A percentile compares a stretch with the other conserved stretches of the same genome.
phyloP scores from a whole-genome alignment of 1,139 yeast genomes.

The Citeromyces hawaiiensis region DNA sequence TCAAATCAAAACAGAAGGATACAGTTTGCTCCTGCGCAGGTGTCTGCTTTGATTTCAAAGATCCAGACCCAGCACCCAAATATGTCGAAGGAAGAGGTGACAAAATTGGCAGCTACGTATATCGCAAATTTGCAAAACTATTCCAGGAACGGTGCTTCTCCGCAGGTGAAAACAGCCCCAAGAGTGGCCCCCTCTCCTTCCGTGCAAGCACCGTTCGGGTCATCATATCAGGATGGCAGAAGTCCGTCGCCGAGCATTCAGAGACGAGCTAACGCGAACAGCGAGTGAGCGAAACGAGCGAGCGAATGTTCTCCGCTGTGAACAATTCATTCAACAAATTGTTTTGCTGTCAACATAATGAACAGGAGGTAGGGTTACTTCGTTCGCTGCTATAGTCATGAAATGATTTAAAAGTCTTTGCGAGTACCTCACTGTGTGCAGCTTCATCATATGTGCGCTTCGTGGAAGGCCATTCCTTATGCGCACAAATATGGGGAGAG shows the following conservation, averaged over 20 bases:
- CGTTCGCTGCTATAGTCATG: too few relatives aligned
- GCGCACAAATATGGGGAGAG: too few relatives aligned
- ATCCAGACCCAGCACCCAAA: slow-evolving; percentile 61
- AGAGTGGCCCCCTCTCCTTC: slow-evolving; percentile 1
- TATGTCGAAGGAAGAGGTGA: slow-evolving; percentile 57
- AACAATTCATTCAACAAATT: too few relatives aligned
- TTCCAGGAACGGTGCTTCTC: slow-evolving; percentile 2
- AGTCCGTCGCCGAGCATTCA: neutral
- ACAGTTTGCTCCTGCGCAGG: slow-evolving; percentile 48
- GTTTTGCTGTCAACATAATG: too few relatives aligned
- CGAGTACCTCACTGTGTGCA: too few relatives aligned
- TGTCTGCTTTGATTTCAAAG: slow-evolving; percentile 55
- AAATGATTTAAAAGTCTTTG: too few relatives aligned
- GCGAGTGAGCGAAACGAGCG: neutral
- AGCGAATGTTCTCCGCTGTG: too few relatives aligned
- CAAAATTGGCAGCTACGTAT: slow-evolving; percentile 59
- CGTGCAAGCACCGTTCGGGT: neutral
- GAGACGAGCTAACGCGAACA: neutral
- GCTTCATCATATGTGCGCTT: too few relatives aligned
- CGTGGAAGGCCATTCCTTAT: too few relatives aligned
- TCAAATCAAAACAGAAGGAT: slow-evolving; percentile 12
- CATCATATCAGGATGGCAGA: neutral
- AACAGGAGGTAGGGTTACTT: too few relatives aligned
- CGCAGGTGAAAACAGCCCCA: slow-evolving; percentile 2
- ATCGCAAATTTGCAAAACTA: slow-evolving; percentile 35